Base-by-base conservation (phyloP, 2,329 filamentous ascomycete genomes). In the Pestalotiopsis sp. region DNA sequence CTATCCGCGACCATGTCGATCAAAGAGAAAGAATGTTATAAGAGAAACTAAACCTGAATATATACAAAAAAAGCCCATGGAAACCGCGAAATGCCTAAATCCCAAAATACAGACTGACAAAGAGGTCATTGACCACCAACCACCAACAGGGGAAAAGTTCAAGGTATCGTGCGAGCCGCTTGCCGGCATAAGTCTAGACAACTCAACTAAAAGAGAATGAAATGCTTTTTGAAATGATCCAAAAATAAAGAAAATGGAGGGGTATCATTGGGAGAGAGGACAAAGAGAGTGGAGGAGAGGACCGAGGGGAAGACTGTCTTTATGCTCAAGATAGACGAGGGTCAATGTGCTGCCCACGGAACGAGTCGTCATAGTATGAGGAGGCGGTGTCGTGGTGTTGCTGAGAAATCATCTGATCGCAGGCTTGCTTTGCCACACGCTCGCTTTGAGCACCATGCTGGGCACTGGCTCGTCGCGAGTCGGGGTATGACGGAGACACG, bases 391-490 rank as follows among this genome's bases (percentile, higher is more conserved):
- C 48, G 20, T 30, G 13, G 13, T 66, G 64, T 39, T 58, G 64
- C 30, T 66, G 30, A 30, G 64, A 52, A 38, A 66, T 70, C 69
- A 80, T 70, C 67, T 80, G 75, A 20, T 79, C 76, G 67, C 79
- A 81, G 0, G 78, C 78, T 57, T 81, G 79, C 58, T 78, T 78
- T 2, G 79, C 80, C 20, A 81, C 76, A 5, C 76, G 74, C 57
- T 76, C 75, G 70, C 79, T 80, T 40, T 75, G 77, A 35, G 73
- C 73, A 44, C 73, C 68, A 40, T 60, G 65, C 65, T 73, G 68
- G 68, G 69, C 66, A 67, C 68, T 67, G 72, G 44, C 69, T 69
- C 68, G 68, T 7, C 63, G 67, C 22, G 26, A 55, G n/a, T 44
- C 10, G 20, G 62, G 67, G 10, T 26, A 22, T 60, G 73, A 66